A percentile compares a stretch with the other conserved stretches of the same genome.
Conservation (phyloP, 345 rosid genomes). For the Bruguiera sexangula region DNA sequence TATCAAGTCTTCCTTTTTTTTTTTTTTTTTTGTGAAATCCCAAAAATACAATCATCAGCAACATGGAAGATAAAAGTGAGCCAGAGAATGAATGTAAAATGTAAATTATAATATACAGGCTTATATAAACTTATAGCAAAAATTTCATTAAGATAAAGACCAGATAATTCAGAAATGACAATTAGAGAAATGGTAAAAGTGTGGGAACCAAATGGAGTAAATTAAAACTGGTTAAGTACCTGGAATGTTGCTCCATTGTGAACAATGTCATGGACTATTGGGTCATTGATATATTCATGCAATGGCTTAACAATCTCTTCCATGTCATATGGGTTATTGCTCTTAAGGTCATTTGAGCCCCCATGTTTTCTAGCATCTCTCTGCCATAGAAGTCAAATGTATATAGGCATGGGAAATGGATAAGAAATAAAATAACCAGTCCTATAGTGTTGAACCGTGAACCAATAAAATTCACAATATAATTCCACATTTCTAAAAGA, state of each 20-base stretch:
- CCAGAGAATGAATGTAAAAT: too few species aligned
- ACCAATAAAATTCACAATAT: neutral
- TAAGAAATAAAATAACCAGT: neutral
- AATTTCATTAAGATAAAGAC: neutral
- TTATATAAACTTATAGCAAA: too few species aligned
- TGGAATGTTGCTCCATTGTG: constrained; percentile 96
- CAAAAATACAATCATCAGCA: too few species aligned
- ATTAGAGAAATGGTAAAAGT: neutral
- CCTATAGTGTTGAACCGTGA: neutral
- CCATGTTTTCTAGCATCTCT: constrained; percentile 59
- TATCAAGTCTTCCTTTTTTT: too few species aligned
- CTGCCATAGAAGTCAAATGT: constrained; percentile 34
- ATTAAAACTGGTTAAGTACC: constrained; percentile 42
- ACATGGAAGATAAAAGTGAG: too few species aligned
- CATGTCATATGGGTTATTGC: constrained; percentile 66
- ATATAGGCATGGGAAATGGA: neutral
- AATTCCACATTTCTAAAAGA: too few species aligned
- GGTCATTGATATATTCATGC: constrained; percentile 60
- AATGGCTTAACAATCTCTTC: constrained; percentile 82
- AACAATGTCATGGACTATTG: constrained; percentile 69
- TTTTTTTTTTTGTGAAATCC: too few species aligned
- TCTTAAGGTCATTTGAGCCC: constrained; percentile 37
- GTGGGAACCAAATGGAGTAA: neutral
- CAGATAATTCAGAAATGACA: neutral
- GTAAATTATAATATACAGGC: too few species aligned